Base-by-base conservation (phyloP, 106 monocot genomes). In the Dioscorea alata region DNA sequence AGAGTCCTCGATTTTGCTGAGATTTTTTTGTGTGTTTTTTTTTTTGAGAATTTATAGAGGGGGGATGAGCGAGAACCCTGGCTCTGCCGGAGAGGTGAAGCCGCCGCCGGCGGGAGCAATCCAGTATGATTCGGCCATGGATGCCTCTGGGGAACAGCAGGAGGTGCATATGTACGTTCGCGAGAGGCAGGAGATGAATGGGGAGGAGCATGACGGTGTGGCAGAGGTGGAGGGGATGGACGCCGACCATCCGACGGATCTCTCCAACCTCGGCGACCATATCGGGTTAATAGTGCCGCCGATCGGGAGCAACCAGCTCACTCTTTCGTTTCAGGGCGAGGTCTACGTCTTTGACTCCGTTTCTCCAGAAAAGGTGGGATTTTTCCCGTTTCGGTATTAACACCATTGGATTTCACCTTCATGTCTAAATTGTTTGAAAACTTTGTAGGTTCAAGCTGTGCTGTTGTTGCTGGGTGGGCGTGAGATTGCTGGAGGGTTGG, bases 321-420 rank as follows among this genome's bases (percentile, higher is more conserved):
- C 94, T 4, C 87, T 94, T 20, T 94, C 94, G 25, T 94, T 94
- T 67, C 94, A 94, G 73, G 88, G 90, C 24, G 90, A 94, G 71
- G 94, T 91, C 63, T 94, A 88, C 33, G 94, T 94, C 4, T 94
- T 94, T 63, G 94, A 94, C 68, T 88, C 88, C 18, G 91, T 94
- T 49, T 94, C 94, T n/a, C 94, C 94, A 4, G 94, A 94, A 59
- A 94, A 94, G 90, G 94, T 94, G 8, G 21, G 48, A 49, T 49
- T n/a, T 33, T 33, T 23, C 13, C 22, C 22, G 66, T 31, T 56
- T 23, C 21, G 19, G 57, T 18, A 1, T 5, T 18, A 16, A 5
- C 15, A 14, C 18, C 28, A 13, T 54, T 16, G 54, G 5, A 18
- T 18, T 54, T 61, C 16, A 2, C 6, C 10, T 63, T 8, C 33